Evolutionary conservation across 345 rosid species (phyloP).

Genomic region (Euclidium syriacum): DNA sequence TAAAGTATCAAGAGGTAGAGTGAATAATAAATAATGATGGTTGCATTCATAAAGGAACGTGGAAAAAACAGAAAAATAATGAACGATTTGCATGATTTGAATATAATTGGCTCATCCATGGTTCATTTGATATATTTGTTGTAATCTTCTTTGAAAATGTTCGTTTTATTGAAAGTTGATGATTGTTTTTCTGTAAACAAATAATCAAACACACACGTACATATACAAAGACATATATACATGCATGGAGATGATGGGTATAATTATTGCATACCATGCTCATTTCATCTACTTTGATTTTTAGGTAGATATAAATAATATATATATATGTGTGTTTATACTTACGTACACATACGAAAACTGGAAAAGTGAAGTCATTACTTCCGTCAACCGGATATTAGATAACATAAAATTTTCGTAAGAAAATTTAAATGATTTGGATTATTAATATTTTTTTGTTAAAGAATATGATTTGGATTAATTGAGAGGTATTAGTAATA

Average conservation of each 20-base stretch:
- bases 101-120: conserved; percentile 9
- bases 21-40: background rate
- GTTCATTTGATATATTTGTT: conserved; percentile 14
- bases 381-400: too few species aligned
- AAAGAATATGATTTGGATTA: background rate
- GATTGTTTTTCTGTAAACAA: background rate
- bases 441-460: too few species aligned
- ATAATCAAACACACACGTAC: conserved; percentile 17
- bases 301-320: background rate
- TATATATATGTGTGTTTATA: background rate
- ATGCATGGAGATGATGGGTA: conserved; percentile 31
- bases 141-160: conserved; percentile 3
- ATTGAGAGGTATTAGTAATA: background rate
- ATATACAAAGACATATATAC: background rate
- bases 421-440: too few species aligned
- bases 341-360: background rate
- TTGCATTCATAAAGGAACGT: background rate
- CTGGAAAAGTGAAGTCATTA: background rate
- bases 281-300: conserved; percentile 7
- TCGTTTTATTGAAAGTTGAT: background rate
- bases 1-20: conserved; percentile 6
- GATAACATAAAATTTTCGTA: too few species aligned
- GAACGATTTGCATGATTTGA: conserved; percentile 14
- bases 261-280: conserved; percentile 20
- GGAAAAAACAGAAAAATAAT: background rate